These are phyloP conservation scores for Clarireedia monteithiana DNA, from an alignment of 2,329 filamentous ascomycete species.

Conservation along the genomic window DNA sequence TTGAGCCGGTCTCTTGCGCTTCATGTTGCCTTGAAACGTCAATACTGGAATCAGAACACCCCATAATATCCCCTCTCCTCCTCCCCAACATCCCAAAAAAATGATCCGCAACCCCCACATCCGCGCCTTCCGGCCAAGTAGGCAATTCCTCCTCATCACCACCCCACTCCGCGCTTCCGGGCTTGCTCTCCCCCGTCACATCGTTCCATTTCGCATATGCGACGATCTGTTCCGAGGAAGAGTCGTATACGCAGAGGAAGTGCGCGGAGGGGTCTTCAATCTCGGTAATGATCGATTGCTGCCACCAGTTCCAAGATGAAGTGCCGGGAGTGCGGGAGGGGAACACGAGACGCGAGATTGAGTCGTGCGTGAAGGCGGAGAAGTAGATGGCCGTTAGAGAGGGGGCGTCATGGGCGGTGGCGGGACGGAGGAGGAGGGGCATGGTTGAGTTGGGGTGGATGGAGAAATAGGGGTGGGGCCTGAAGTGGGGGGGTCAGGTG, in stretches of 20 bases:
- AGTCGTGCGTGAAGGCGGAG: constrained; percentile 35
- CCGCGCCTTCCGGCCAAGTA: constrained; percentile 35
- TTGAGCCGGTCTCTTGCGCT: too few species aligned
- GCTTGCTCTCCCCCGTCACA: constrained; percentile 12
- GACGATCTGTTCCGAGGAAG: constrained; percentile 28
- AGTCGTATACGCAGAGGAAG: constrained; percentile 35
- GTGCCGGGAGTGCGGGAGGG: constrained; percentile 18
- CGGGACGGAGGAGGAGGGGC: constrained; percentile 31
- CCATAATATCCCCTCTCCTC: constrained; percentile 34
- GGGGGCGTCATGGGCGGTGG: constrained; percentile 31
- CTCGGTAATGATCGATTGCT: constrained; percentile 30
- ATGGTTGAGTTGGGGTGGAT: constrained; percentile 10
- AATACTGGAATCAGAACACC: constrained; percentile 6
- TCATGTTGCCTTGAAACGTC: too few species aligned
- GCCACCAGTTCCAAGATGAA: constrained; percentile 31
- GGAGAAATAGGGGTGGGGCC: background rate
- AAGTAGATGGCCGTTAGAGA: constrained; percentile 12
- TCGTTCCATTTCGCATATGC: constrained; percentile 43
- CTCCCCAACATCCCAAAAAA: constrained; percentile 35
- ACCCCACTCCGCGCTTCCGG: constrained; percentile 10
- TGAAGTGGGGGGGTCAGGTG: too few species aligned
- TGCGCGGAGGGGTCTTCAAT: constrained; percentile 33
- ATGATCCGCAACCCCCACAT: constrained; percentile 30
- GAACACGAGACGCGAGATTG: constrained; percentile 34
- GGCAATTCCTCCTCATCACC: constrained; percentile 22